phyloP scores from a whole-genome alignment of 306 rosid species.

The Cyclanthera cordifolia region DNA sequence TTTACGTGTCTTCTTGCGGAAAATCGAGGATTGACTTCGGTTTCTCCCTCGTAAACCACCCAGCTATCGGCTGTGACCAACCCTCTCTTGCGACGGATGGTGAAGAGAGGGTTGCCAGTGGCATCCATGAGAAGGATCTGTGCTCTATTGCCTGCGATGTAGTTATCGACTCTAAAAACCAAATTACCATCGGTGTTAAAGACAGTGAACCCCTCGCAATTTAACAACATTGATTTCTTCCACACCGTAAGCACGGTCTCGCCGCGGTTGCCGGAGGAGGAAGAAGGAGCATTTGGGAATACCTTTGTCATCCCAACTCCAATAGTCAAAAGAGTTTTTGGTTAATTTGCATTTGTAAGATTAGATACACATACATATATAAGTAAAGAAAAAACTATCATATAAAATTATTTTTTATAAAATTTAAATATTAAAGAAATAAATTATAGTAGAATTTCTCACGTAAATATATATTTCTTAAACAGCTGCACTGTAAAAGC shows the following conservation, averaged over 20 bases:
- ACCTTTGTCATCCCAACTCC: conserved; percentile 41
- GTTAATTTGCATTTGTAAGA: too few relatives aligned
- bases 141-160: conserved; percentile 32
- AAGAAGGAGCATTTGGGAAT: conserved; percentile 33
- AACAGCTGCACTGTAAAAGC: too few relatives aligned
- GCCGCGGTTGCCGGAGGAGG: neutral
- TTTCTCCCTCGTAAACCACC: conserved; percentile 56
- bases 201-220: conserved; percentile 72
- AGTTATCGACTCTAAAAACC: conserved; percentile 57
- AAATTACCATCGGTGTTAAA: conserved; percentile 43
- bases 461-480: too few relatives aligned
- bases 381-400: too few relatives aligned
- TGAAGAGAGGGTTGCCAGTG: conserved; percentile 51
- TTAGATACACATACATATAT: too few relatives aligned
- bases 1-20: conserved; percentile 31
- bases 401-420: too few relatives aligned
- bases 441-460: too few relatives aligned
- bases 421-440: too few relatives aligned
- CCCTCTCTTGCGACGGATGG: conserved; percentile 58
- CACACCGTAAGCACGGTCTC: conserved; percentile 43
- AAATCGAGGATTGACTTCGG: conserved; percentile 26
- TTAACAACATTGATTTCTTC: conserved; percentile 61
- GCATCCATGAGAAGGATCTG: conserved; percentile 73
- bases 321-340: too few relatives aligned
- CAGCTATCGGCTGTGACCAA: conserved; percentile 53